Evolutionary conservation across 352 stramenopile genomes (phyloP).

Genomic region (Globisporangium orthogonon): DNA sequence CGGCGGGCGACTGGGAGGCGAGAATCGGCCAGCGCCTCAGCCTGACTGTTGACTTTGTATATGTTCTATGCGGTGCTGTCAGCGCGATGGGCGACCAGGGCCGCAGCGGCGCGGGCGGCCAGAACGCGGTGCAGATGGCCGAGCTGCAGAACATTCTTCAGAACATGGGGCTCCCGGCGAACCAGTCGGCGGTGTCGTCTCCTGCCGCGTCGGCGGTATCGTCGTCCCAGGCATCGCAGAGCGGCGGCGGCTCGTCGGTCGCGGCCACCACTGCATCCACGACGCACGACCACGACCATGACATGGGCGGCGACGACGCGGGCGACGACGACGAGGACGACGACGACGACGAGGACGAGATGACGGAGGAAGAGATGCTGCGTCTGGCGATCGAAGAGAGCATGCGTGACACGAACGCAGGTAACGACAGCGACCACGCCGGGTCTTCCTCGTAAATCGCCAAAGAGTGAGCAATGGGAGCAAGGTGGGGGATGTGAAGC

Average conservation of each 20-base stretch:
- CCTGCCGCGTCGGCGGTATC: constrained; percentile 67
- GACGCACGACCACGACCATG: constrained; percentile 73
- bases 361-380: constrained; percentile 83
- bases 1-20: background rate
- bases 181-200: constrained; percentile 62
- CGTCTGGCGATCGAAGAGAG: constrained; percentile 83
- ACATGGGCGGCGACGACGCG: constrained; percentile 75
- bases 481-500: background rate
- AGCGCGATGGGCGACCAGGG: constrained; percentile 75
- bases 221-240: constrained; percentile 68
- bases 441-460: constrained; percentile 39
- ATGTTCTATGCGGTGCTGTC: background rate
- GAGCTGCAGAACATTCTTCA: constrained; percentile 86
- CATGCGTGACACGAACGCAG: constrained; percentile 76
- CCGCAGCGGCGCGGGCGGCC: constrained; percentile 29
- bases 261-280: constrained; percentile 67
- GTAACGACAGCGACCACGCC: constrained; percentile 40
- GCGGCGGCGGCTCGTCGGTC: constrained; percentile 54
- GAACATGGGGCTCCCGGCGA: constrained; percentile 78
- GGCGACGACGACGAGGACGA: constrained; percentile 47
- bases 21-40: background rate
- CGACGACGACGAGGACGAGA: constrained; percentile 77
- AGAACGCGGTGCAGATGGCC: constrained; percentile 71
- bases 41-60: background rate
- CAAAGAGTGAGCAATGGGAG: background rate